Base-by-base conservation (phyloP, 768 basidiomycete genomes). In the Guyanaporus albipodus region DNA sequence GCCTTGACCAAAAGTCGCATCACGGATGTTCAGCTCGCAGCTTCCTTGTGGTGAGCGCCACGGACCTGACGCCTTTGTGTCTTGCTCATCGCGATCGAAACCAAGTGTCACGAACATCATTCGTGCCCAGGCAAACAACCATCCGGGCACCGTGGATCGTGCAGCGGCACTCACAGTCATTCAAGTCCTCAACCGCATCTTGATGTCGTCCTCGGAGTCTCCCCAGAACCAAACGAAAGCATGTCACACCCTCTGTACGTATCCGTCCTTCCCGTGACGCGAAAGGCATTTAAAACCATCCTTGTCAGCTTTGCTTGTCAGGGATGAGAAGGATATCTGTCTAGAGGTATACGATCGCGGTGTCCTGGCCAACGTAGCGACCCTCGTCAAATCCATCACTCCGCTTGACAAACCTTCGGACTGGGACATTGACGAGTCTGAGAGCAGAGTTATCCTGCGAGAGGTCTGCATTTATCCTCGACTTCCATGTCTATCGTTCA, bases 171-270 rank as follows among this genome's bases (percentile, higher is more conserved):
- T 80, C 39, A 77, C 80, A 1, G 73, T 91, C n/a, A 76, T 88
- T 45, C 82, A 85, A 53, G 77, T 87, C 35, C 67, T 89, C 26
- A 85, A 82, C 51, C 74, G 80, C 4, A 69, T 87, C 35, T 66
- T 89, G 18, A 60, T 69, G 2, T 70, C 73, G 2, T 58, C 72
- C 5, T 53, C 61, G 6, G 77, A 81, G 39, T 58, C 67, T 19
- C 61, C 70, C 4, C 63, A 66, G 36, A 74, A 64, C 15, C 73
- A 78, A 27, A 80, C 79, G 1, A 84, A 77, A 60, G 83, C 87
- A 0, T 91, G 89, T 60, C 87, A 86, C 58, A 77, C 85, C 14
- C 66, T 95, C 0, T 82, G 88, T 91, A 48, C 12, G 82, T 73
- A 14, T 17, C 10, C 7, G 27, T 32, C 26, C 35, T 24, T 8